A percentile compares a stretch with the other conserved stretches of the same genome.
Conservation (phyloP, 2,329 filamentous ascomycete species). For the Penicillium psychrosexuale region DNA sequence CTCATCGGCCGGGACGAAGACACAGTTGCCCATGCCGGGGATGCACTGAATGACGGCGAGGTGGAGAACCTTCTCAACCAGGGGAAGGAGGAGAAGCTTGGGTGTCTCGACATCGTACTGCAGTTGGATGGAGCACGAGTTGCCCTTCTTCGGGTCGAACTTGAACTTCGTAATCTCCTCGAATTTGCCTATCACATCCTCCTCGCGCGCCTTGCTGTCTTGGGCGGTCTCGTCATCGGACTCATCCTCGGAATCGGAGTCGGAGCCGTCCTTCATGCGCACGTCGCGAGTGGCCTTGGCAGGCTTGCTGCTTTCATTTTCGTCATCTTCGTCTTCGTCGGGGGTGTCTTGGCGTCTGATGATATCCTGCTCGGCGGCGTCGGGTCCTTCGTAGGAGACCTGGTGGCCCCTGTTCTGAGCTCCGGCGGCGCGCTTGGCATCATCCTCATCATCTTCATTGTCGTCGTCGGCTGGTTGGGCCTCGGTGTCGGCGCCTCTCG, state of each 20-base stretch:
- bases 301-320: slow-evolving; percentile 46
- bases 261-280: slow-evolving; percentile 31
- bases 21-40: slow-evolving; percentile 69
- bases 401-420: slow-evolving; percentile 71
- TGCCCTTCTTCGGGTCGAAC: slow-evolving; percentile 71
- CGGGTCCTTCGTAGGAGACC: slow-evolving; percentile 86
- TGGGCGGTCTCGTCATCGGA: slow-evolving; percentile 41
- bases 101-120: slow-evolving; percentile 76
- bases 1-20: slow-evolving; percentile 60
- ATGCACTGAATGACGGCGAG: slow-evolving; percentile 86
- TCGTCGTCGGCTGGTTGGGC: slow-evolving; percentile 65
- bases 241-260: slow-evolving; percentile 38
- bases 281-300: slow-evolving; percentile 36
- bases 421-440: slow-evolving; percentile 59
- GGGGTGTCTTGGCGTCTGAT: slow-evolving; percentile 62
- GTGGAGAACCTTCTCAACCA: slow-evolving; percentile 77
- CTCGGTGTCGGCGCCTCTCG: slow-evolving; percentile 48
- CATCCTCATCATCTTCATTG: slow-evolving; percentile 75
- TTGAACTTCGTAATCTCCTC: slow-evolving; percentile 70
- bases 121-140: slow-evolving; percentile 75
- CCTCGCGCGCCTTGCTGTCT: slow-evolving; percentile 54
- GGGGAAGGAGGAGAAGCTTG: slow-evolving; percentile 88
- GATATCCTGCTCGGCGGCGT: slow-evolving; percentile 82
- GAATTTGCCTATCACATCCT: slow-evolving; percentile 62
- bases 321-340: slow-evolving; percentile 52